Conservation (phyloP, 2,329 filamentous ascomycete genomes). For the Rugonectria rugulosa region DNA sequence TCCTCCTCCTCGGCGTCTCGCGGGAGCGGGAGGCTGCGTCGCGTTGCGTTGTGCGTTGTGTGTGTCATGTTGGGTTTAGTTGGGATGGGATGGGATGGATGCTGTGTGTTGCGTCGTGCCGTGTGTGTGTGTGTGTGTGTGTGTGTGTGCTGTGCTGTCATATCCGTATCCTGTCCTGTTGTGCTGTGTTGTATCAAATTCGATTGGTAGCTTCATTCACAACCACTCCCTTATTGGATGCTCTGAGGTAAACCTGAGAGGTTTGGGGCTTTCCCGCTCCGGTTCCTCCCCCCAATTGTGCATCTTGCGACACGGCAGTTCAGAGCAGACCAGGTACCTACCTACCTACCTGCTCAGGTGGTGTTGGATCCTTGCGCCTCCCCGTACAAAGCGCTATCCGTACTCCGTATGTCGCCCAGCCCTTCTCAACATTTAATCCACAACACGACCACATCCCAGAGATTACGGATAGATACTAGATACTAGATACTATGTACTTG, state of each 20-base stretch:
- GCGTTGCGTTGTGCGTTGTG: conserved; percentile 31
- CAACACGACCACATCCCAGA: no score
- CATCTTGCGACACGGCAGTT: conserved; percentile 33
- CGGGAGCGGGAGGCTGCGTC: conserved; percentile 25
- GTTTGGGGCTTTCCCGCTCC: no score
- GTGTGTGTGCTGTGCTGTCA: conserved; percentile 29
- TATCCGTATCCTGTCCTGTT: conserved; percentile 20
- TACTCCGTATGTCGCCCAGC: no score
- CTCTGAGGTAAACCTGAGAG: background rate
- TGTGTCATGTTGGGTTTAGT: conserved; percentile 12
- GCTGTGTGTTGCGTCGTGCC: conserved; percentile 10
- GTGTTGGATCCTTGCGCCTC: background rate
- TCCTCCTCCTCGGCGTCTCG: conserved; percentile 21
- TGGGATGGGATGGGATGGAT: conserved; percentile 6
- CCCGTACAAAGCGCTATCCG: background rate
- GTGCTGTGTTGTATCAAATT: conserved; percentile 17
- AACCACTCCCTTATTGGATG: background rate
- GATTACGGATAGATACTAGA: no score
- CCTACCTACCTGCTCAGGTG: no score
- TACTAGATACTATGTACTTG: no score
- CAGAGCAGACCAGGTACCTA: background rate
- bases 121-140: conserved; percentile 32
- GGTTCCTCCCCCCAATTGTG: background rate
- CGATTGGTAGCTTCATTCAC: no score
- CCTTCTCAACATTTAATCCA: no score